phyloP scores from a whole-genome alignment of 805 yeast genomes.

The Naumovozyma dairenensis region DNA sequence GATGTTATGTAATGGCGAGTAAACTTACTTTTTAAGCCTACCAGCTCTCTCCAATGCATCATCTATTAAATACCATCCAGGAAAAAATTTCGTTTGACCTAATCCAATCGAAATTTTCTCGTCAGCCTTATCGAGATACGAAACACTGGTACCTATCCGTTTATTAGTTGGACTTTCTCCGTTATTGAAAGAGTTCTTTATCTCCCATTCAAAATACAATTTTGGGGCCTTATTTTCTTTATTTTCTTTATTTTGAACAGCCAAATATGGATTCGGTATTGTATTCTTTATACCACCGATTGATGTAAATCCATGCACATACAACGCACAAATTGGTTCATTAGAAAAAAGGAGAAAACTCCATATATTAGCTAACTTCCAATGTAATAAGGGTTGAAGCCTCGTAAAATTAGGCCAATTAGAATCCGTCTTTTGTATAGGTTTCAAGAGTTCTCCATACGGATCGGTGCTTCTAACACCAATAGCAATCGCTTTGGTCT shows the following conservation, averaged over 20 bases:
- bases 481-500: slow-evolving; percentile 66
- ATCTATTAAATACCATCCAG: slow-evolving; percentile 29
- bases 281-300: slow-evolving; percentile 75
- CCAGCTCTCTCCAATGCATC: slow-evolving; percentile 28
- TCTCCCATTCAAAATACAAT: slow-evolving; percentile 21
- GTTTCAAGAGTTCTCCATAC: slow-evolving; percentile 47
- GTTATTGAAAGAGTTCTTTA: slow-evolving; percentile 13
- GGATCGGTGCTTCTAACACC: slow-evolving; percentile 90
- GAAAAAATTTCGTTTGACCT: slow-evolving; percentile 9
- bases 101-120: slow-evolving; percentile 2
- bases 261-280: slow-evolving; percentile 54
- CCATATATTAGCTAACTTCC: slow-evolving; percentile 85
- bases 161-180: background rate
- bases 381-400: slow-evolving; percentile 79
- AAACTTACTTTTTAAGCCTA: too few relatives aligned
- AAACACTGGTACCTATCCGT: slow-evolving; percentile 5
- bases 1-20: too few relatives aligned
- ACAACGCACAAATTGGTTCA: slow-evolving; percentile 65
- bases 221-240: slow-evolving; percentile 1
- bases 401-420: slow-evolving; percentile 87
- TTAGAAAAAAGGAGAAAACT: slow-evolving; percentile 51
- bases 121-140: slow-evolving; percentile 9
- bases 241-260: too few relatives aligned
- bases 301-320: slow-evolving; percentile 81
- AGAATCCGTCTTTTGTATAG: slow-evolving; percentile 70